These are phyloP conservation scores for Lachnum nothofagi DNA, from an alignment of 2,329 filamentous ascomycete species.

Conservation along the genomic window DNA sequence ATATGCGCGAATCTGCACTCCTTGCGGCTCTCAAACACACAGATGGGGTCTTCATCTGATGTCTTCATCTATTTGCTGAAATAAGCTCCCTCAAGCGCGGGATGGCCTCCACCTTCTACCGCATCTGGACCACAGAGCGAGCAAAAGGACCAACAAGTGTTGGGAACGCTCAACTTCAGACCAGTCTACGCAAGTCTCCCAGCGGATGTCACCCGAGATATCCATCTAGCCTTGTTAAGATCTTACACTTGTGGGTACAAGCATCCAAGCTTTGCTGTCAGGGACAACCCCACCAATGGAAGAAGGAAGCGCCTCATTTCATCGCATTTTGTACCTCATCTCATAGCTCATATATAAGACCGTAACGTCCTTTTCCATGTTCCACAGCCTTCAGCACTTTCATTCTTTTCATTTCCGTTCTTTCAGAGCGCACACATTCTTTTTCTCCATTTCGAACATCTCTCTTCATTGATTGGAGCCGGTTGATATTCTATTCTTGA, in stretches of 20 bases:
- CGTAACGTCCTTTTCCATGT: neutral
- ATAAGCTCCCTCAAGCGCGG: neutral
- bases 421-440: slow-evolving; percentile 18
- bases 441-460: slow-evolving; percentile 12
- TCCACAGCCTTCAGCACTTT: slow-evolving; percentile 4
- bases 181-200: neutral
- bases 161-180: neutral
- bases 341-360: slow-evolving; percentile 2
- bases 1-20: neutral
- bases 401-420: slow-evolving; percentile 11
- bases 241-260: slow-evolving; percentile 1
- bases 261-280: neutral
- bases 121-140: neutral
- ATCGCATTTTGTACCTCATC: neutral
- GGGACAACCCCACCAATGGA: neutral
- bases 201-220: neutral
- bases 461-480: slow-evolving; percentile 28
- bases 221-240: neutral
- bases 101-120: neutral
- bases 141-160: neutral
- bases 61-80: slow-evolving; percentile 7
- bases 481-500: slow-evolving; percentile 18
- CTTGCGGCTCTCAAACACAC: slow-evolving; percentile 4
- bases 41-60: slow-evolving; percentile 1
- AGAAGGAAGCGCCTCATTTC: neutral